These are phyloP conservation scores for Abrus pulchellus DNA, from an alignment of 306 rosid species.

Conservation along the genomic window DNA sequence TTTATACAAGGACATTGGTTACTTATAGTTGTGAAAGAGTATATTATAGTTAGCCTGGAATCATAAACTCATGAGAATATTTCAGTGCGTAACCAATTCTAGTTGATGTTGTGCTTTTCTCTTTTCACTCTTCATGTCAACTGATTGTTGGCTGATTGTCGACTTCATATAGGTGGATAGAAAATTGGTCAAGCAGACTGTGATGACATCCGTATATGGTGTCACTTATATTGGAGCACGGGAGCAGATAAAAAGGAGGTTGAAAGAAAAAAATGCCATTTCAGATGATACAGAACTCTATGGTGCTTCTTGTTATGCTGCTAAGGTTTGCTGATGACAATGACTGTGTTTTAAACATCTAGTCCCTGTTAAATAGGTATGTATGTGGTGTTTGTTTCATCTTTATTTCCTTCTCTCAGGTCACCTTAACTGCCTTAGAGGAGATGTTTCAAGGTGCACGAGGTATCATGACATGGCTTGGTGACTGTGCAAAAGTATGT, in stretches of 20 bases:
- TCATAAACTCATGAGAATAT: slow-evolving; percentile 18
- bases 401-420: slow-evolving; percentile 61
- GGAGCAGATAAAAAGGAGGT: slow-evolving; percentile 91
- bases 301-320: slow-evolving; percentile 88
- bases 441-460: slow-evolving; percentile 98
- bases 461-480: slow-evolving; percentile 92
- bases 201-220: slow-evolving; percentile 99
- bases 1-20: slow-evolving; percentile 32
- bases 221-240: slow-evolving; percentile 97
- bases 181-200: slow-evolving; percentile 98
- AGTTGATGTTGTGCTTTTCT: slow-evolving; percentile 11
- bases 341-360: slow-evolving; percentile 32
- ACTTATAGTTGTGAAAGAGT: slow-evolving; percentile 17
- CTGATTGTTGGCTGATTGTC: slow-evolving; percentile 54
- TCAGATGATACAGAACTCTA: slow-evolving; percentile 74
- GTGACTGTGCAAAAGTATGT: slow-evolving; percentile 94
- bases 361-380: slow-evolving; percentile 6
- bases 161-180: slow-evolving; percentile 78
- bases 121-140: slow-evolving; percentile 24
- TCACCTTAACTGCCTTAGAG: slow-evolving; percentile 87
- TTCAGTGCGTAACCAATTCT: slow-evolving; percentile 20
- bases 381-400: slow-evolving; percentile 18
- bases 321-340: slow-evolving; percentile 69
- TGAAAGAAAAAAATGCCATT: slow-evolving; percentile 76
- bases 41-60: slow-evolving; percentile 25